These are phyloP conservation scores for Xylariaceae sp. DNA, from an alignment of 2,329 filamentous ascomycete species.

Conservation along the genomic window DNA sequence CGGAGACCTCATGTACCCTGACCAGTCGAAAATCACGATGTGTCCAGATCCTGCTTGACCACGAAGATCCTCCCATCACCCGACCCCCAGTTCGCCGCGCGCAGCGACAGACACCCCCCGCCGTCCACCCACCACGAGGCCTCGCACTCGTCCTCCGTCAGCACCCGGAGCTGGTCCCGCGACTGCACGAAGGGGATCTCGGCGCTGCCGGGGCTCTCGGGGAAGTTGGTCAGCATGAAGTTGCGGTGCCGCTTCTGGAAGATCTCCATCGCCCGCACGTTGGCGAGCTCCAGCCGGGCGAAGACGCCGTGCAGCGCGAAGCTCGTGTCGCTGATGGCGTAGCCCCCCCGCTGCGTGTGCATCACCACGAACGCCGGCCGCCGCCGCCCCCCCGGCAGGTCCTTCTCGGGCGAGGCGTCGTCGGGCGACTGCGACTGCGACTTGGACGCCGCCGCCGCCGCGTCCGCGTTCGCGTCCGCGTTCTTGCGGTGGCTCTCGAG, in stretches of 20 bases:
- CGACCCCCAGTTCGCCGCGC: slow-evolving; percentile 5
- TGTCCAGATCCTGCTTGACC: slow-evolving; percentile 1
- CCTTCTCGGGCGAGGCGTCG: not conserved
- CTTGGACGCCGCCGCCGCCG: slow-evolving; percentile 1
- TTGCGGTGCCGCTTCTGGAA: slow-evolving; percentile 11
- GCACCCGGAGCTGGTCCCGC: not conserved
- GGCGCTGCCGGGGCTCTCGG: not conserved
- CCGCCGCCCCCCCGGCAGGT: not conserved
- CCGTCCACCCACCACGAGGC: slow-evolving; percentile 7
- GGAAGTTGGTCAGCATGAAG: slow-evolving; percentile 4
- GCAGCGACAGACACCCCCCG: slow-evolving; percentile 2
- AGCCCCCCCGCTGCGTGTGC: slow-evolving; percentile 6
- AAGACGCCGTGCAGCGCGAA: slow-evolving; percentile 7
- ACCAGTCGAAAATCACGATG: too few relatives aligned
- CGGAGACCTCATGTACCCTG: too few relatives aligned
- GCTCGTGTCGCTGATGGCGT: slow-evolving; percentile 2
- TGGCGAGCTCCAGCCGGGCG: slow-evolving; percentile 4
- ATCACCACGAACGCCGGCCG: slow-evolving; percentile 5
- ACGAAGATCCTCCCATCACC: slow-evolving; percentile 5
- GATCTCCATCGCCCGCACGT: slow-evolving; percentile 9
- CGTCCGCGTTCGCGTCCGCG: too few relatives aligned
- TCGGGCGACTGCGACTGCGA: not conserved
- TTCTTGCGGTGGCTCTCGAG: slow-evolving; percentile 5
- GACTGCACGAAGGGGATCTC: slow-evolving; percentile 6
- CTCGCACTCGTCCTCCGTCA: slow-evolving; percentile 2